phyloP scores from a whole-genome alignment of 768 basidiomycete species.

The Pluteus cervinus region DNA sequence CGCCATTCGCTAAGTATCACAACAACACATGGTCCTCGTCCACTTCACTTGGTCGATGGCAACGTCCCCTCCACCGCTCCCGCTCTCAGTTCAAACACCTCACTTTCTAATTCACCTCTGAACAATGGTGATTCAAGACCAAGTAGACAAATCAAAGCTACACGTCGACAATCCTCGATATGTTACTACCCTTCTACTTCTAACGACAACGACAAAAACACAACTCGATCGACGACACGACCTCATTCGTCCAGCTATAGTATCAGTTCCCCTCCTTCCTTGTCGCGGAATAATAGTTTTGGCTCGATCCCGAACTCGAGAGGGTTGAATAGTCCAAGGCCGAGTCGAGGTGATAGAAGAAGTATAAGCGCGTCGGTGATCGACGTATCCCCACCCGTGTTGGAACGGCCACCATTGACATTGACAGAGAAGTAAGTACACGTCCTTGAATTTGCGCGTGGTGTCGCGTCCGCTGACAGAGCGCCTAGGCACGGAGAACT shows the following conservation, averaged over 20 bases:
- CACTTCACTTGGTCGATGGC: slow-evolving; percentile 41
- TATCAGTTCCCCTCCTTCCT: no score
- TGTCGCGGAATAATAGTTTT: no score
- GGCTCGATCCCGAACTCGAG: no score
- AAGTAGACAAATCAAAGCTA: no score
- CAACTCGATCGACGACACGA: no score
- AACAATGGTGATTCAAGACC: no score
- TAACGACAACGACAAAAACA: no score
- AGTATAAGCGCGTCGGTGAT: slow-evolving; percentile 23
- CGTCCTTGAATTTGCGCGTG: slow-evolving; percentile 3
- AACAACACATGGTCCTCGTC: slow-evolving; percentile 30
- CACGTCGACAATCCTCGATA: no score
- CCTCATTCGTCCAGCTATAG: no score
- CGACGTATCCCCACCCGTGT: slow-evolving; percentile 9
- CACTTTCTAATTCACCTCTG: no score
- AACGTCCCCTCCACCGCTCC: slow-evolving; percentile 13
- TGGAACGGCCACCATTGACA: slow-evolving; percentile 44
- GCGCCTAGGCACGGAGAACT: slow-evolving; percentile 66
- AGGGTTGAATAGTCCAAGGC: no score
- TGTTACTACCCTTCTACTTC: no score
- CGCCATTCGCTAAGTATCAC: slow-evolving; percentile 25
- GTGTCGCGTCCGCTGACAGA: background rate
- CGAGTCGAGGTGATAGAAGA: slow-evolving; percentile 19
- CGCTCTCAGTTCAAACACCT: slow-evolving; percentile 10
- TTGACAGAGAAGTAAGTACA: slow-evolving; percentile 63